Conservation (phyloP, 2,329 filamentous ascomycete species). For the Uncinocarpus reesii region DNA sequence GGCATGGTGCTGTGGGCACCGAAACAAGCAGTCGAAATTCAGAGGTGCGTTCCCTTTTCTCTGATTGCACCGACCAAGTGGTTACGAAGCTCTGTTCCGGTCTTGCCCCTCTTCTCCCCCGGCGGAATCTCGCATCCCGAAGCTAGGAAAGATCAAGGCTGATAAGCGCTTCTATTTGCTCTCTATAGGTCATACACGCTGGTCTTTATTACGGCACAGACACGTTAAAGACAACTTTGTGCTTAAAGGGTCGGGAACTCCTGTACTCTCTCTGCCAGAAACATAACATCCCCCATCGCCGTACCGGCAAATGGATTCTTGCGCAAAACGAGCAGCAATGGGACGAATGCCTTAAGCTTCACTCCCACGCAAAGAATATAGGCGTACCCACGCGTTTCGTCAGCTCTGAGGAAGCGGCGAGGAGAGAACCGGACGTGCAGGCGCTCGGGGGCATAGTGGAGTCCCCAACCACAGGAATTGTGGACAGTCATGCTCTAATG, state of each 20-base stretch:
- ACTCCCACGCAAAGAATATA: slow-evolving; percentile 45
- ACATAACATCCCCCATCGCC: slow-evolving; percentile 58
- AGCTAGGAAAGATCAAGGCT: neutral
- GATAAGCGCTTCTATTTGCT: neutral
- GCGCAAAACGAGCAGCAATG: slow-evolving; percentile 67
- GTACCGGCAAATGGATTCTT: slow-evolving; percentile 88
- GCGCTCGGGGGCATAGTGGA: slow-evolving; percentile 68
- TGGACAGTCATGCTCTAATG: slow-evolving; percentile 83
- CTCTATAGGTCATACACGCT: slow-evolving; percentile 69
- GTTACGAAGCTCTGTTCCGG: too few species aligned
- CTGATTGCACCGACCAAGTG: neutral
- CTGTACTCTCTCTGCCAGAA: slow-evolving; percentile 67
- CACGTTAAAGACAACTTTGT: slow-evolving; percentile 74
- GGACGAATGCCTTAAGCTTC: slow-evolving; percentile 44
- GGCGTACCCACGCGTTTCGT: slow-evolving; percentile 66
- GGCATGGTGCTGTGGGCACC: slow-evolving; percentile 62
- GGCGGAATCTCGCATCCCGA: too few species aligned
- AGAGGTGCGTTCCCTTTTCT: slow-evolving; percentile 47
- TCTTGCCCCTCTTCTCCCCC: too few species aligned
- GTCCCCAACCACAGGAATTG: slow-evolving; percentile 74
- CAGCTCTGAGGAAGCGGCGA: slow-evolving; percentile 48
- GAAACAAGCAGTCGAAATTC: slow-evolving; percentile 87
- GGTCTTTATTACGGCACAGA: slow-evolving; percentile 76
- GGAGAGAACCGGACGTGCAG: slow-evolving; percentile 63
- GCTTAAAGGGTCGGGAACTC: slow-evolving; percentile 62